Base-by-base conservation (phyloP, 129 eudicot species). In the Lactuca sativa region DNA sequence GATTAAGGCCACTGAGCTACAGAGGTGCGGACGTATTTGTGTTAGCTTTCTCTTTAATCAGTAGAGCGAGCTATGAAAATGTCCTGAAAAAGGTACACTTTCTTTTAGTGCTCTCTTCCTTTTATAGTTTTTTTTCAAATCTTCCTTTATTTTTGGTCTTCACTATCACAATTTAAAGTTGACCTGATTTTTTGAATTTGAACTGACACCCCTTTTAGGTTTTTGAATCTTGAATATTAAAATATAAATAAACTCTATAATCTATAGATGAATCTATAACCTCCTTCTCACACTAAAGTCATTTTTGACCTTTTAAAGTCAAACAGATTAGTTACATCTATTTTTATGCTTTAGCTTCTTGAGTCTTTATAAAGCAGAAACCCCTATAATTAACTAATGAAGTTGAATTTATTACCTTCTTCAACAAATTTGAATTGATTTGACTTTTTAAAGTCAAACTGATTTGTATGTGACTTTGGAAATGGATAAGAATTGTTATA, bases 11-110 rank as follows among this genome's bases (percentile, higher is more conserved):
- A 68, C 79, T 93, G 62, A 93, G 99, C 67, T 93, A 93, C 80
- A 87, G 99, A 85, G 97, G 99, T 31, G 99, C 99, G 62, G 99
- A 93, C 66, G 77, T 93, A 62, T 93, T 93, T 87, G 95, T 93
- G 37, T 80, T 93, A 56, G 99, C 99, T 71, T 93, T 93, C 85
- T 89, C 97, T 58, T 87, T 93, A 81, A 87, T 93, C 76, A 90
- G 99, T 76, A 83, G 89, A 73, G 93, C 99, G 56, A 93, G 99
- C 66, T 87, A 90, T 77, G 99, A 93, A 78, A 93, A 93, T 93
- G 99, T 93, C 62, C 92, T 93, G 17, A 93, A 93, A 82, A 93
- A 93, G 99, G 99, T 93, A 84, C 71, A 62, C 67, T 77, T 61
- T 69, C 5, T 61, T 58, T 51, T 76, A 69, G 71, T 76, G 81